A percentile compares a stretch with the other conserved stretches of the same genome.
Evolutionary conservation across 2,329 filamentous ascomycete genomes (phyloP).

Genomic region (Verticillium tricorpus): DNA sequence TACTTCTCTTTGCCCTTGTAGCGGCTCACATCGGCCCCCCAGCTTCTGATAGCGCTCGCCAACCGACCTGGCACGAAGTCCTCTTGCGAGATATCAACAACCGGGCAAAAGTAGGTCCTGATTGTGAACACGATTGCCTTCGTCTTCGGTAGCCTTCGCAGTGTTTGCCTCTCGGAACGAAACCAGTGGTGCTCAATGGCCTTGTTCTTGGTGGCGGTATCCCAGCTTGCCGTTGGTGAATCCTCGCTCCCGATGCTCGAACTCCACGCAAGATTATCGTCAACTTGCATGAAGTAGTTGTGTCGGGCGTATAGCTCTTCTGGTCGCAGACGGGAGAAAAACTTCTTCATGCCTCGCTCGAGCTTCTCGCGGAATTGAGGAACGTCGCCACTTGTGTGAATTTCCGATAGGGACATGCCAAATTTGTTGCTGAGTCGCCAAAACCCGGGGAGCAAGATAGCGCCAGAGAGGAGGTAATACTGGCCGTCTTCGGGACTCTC

Average conservation of each 20-base stretch:
- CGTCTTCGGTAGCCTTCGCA: slow-evolving; percentile 56
- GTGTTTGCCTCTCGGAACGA: slow-evolving; percentile 68
- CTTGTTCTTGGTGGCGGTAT: slow-evolving; percentile 68
- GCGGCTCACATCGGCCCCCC: slow-evolving; percentile 69
- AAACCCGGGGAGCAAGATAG: slow-evolving; percentile 74
- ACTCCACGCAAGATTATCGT: slow-evolving; percentile 72
- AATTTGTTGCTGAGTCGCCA: slow-evolving; percentile 79
- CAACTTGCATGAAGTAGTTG: slow-evolving; percentile 87
- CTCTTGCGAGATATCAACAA: slow-evolving; percentile 64
- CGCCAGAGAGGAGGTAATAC: slow-evolving; percentile 75
- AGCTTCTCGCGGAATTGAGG: slow-evolving; percentile 67
- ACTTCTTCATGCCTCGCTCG: slow-evolving; percentile 74
- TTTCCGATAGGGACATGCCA: slow-evolving; percentile 72
- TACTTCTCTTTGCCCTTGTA: slow-evolving; percentile 81
- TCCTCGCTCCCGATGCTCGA: slow-evolving; percentile 72
- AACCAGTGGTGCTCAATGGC: slow-evolving; percentile 72
- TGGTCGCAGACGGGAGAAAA: slow-evolving; percentile 68
- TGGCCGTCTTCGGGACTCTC: slow-evolving; percentile 65
- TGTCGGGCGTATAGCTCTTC: slow-evolving; percentile 60
- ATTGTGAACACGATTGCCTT: slow-evolving; percentile 69
- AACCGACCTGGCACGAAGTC: slow-evolving; percentile 73
- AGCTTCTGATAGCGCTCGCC: slow-evolving; percentile 74
- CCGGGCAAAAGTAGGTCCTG: slow-evolving; percentile 71
- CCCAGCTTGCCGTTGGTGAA: slow-evolving; percentile 60
- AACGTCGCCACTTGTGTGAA: slow-evolving; percentile 73